A percentile compares a stretch with the other conserved stretches of the same genome.
Conservation (phyloP, 2,329 filamentous ascomycete genomes). For the Alternaria gansuensis region DNA sequence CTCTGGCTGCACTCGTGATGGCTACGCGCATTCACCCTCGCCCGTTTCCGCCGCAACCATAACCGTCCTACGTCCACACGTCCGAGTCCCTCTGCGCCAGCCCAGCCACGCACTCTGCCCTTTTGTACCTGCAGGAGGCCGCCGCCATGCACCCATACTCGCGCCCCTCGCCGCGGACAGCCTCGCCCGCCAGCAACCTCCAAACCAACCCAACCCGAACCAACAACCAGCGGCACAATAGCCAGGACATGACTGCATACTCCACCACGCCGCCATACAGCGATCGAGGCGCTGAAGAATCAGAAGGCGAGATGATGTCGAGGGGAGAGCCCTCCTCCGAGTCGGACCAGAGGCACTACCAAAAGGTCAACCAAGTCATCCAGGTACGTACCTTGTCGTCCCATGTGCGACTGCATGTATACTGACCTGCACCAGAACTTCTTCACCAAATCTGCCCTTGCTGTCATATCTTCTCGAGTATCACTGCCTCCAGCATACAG, state of each 20-base stretch:
- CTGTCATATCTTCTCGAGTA: slow-evolving; percentile 83
- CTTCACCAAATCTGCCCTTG: slow-evolving; percentile 84
- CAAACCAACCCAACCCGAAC: slow-evolving; percentile 74
- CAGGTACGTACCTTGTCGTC: slow-evolving; percentile 67
- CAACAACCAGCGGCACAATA: slow-evolving; percentile 77
- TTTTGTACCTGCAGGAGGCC: slow-evolving; percentile 35
- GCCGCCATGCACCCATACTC: slow-evolving; percentile 82
- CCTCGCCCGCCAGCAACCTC: slow-evolving; percentile 76
- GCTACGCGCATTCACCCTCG: slow-evolving; percentile 45
- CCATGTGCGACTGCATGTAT: slow-evolving; percentile 7
- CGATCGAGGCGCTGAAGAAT: slow-evolving; percentile 61
- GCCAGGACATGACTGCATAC: slow-evolving; percentile 61
- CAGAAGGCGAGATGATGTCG: slow-evolving; percentile 57
- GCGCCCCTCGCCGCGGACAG: slow-evolving; percentile 74
- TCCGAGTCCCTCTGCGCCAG: slow-evolving; percentile 21
- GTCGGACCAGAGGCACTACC: slow-evolving; percentile 47
- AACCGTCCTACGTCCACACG: slow-evolving; percentile 32
- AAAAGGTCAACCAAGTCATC: slow-evolving; percentile 90
- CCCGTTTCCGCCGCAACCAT: slow-evolving; percentile 48
- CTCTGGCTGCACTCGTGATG: slow-evolving; percentile 51
- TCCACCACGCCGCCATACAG: slow-evolving; percentile 61
- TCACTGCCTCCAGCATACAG: slow-evolving; percentile 68
- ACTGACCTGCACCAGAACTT: slow-evolving; percentile 73
- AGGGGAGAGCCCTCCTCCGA: slow-evolving; percentile 43
- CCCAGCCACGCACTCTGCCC: slow-evolving; percentile 16